Percentiles rank a stretch among this genome's conserved stretches.
Conservation (phyloP, 2,329 filamentous ascomycete species). For the Cladophialophora carrionii region DNA sequence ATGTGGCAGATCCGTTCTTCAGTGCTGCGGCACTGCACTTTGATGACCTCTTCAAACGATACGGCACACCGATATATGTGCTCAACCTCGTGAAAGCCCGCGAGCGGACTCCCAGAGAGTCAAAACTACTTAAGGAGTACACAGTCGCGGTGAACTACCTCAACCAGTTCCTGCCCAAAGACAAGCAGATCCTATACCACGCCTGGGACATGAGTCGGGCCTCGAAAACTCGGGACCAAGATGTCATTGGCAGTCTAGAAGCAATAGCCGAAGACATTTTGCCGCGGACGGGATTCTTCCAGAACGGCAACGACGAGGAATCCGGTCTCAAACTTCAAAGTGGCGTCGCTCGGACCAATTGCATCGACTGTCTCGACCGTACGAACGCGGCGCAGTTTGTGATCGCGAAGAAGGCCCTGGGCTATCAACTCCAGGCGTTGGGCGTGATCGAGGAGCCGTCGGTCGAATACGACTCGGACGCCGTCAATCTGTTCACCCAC, state of each 20-base stretch:
- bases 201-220: constrained; percentile 98
- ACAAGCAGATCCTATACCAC: constrained; percentile 87
- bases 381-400: constrained; percentile 98
- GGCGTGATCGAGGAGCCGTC: constrained; percentile 79
- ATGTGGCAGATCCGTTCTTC: constrained; percentile 95
- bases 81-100: constrained; percentile 88
- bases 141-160: constrained; percentile 86
- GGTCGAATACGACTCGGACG: constrained; percentile 92
- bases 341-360: constrained; percentile 91
- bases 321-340: constrained; percentile 76
- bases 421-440: constrained; percentile 86
- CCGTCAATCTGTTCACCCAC: constrained; percentile 92
- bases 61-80: constrained; percentile 88
- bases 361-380: constrained; percentile 94
- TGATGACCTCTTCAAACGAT: constrained; percentile 89
- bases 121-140: constrained; percentile 85
- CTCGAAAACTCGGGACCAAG: constrained; percentile 86
- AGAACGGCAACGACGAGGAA: constrained; percentile 76
- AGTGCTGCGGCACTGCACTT: constrained; percentile 91
- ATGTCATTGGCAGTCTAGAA: constrained; percentile 92
- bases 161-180: constrained; percentile 85
- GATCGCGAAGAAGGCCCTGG: constrained; percentile 90
- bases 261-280: constrained; percentile 86
- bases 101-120: constrained; percentile 86
- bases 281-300: constrained; percentile 86